A percentile compares a stretch with the other conserved stretches of the same genome.
These are phyloP conservation scores for Didymosphaeria variabile DNA, from an alignment of 2,329 filamentous ascomycete species.

Conservation along the genomic window DNA sequence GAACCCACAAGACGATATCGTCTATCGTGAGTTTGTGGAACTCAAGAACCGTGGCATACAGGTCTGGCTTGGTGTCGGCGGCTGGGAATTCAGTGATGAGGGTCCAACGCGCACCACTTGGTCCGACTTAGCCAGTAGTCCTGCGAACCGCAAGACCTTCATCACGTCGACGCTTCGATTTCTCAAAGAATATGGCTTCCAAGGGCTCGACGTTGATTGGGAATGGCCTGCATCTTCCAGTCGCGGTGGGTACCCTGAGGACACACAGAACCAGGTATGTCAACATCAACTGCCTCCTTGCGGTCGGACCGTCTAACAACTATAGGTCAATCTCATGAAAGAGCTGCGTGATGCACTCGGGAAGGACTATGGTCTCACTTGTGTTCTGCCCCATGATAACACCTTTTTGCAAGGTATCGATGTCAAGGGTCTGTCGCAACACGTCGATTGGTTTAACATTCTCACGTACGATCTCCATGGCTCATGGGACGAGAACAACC, in stretches of 20 bases:
- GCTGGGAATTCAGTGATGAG: conserved; percentile 46
- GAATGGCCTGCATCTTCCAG: conserved; percentile 41
- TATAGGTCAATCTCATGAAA: conserved; percentile 24
- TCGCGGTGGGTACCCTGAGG: conserved; percentile 47
- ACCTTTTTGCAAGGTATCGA: conserved; percentile 40
- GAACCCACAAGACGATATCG: conserved; percentile 26
- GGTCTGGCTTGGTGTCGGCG: conserved; percentile 53
- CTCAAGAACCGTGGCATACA: conserved; percentile 32
- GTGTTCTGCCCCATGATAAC: conserved; percentile 38
- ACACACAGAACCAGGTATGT: conserved; percentile 38
- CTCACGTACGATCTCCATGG: conserved; percentile 60
- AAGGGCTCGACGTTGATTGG: conserved; percentile 55
- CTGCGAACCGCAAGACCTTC: conserved; percentile 33
- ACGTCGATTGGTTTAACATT: conserved; percentile 56
- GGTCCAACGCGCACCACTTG: conserved; percentile 50
- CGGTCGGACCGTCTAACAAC: not conserved
- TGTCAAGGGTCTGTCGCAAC: conserved; percentile 29
- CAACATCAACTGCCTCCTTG: not conserved
- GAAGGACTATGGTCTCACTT: conserved; percentile 30
- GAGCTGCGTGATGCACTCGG: conserved; percentile 33
- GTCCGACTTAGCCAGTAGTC: conserved; percentile 42
- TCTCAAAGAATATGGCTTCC: conserved; percentile 15
- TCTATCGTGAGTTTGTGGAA: conserved; percentile 30
- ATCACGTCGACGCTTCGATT: conserved; percentile 14
- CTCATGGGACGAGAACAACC: conserved; percentile 22